Evolutionary conservation across 257 asterid species (phyloP).

Genomic region (Solanum etuberosum): DNA sequence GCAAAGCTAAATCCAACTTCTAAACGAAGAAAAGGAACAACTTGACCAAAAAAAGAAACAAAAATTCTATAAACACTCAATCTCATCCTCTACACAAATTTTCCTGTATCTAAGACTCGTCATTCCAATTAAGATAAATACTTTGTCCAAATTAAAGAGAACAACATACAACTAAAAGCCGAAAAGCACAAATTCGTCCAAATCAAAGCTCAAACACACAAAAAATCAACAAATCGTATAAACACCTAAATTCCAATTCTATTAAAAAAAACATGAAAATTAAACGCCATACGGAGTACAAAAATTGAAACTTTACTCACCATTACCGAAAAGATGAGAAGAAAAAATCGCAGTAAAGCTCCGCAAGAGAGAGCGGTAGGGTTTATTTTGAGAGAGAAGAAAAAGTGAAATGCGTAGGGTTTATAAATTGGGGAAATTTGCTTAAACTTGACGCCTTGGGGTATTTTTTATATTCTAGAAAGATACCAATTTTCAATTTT

Average conservation of each 20-base stretch:
- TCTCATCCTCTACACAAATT: neutral
- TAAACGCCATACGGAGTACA: neutral
- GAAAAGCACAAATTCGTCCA: neutral
- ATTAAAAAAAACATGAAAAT: neutral
- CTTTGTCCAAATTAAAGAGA: neutral
- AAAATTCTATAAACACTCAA: neutral
- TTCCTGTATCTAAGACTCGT: neutral
- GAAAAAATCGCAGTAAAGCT: neutral
- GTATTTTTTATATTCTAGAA: neutral
- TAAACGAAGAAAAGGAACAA: neutral
- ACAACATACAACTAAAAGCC: neutral
- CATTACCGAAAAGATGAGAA: neutral
- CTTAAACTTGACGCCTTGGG: slow-evolving; percentile 12
- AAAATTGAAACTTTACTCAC: neutral
- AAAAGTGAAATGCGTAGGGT: slow-evolving; percentile 5
- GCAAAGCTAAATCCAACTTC: neutral
- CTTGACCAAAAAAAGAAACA: neutral
- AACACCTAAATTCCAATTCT: neutral
- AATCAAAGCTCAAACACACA: neutral
- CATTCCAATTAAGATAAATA: neutral
- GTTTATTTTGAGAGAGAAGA: neutral
- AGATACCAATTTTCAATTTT: neutral
- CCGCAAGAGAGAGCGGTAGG: neutral
- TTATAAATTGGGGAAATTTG: neutral
- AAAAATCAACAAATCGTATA: neutral